These are phyloP conservation scores for Zelonia costaricensis DNA, from an alignment of 208 protist genomes.

Conservation along the genomic window DNA sequence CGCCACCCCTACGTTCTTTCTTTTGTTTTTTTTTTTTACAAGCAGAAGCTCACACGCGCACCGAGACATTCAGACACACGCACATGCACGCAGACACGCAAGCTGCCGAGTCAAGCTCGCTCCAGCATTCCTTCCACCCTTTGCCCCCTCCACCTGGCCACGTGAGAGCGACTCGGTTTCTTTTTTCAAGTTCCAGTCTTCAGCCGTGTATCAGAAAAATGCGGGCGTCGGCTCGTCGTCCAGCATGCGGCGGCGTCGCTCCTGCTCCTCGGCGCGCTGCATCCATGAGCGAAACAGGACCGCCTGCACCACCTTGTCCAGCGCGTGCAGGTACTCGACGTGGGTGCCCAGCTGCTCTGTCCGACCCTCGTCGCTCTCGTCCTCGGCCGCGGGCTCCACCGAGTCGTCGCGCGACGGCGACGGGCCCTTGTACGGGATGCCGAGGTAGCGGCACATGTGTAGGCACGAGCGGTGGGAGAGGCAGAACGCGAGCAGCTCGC, in stretches of 20 bases:
- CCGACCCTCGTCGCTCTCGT: slow-evolving; percentile 12
- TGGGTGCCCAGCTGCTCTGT: slow-evolving; percentile 23
- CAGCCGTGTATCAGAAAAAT: slow-evolving; percentile 18
- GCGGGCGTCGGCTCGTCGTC: slow-evolving; percentile 43
- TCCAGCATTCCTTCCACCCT: no score
- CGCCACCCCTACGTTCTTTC: no score
- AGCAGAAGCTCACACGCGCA: no score
- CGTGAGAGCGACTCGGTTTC: no score
- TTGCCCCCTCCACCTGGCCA: no score
- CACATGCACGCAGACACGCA: no score
- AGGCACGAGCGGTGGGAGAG: slow-evolving; percentile 47
- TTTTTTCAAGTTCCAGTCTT: no score
- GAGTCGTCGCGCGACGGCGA: slow-evolving; percentile 22
- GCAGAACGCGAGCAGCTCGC: slow-evolving; percentile 64
- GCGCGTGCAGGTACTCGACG: slow-evolving; percentile 53
- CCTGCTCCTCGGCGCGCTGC: slow-evolving; percentile 60
- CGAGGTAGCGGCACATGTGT: slow-evolving; percentile 67
- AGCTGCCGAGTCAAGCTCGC: no score
- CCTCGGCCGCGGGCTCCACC: slow-evolving; percentile 12
- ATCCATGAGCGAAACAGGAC: slow-evolving; percentile 60
- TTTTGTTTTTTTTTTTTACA: no score
- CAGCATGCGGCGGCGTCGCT: slow-evolving; percentile 58
- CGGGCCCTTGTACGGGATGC: slow-evolving; percentile 45
- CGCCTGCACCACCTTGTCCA: slow-evolving; percentile 83
- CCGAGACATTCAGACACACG: no score